Base-by-base conservation (phyloP, 805 yeast genomes). In the Saccharomycopsis schoenii region DNA sequence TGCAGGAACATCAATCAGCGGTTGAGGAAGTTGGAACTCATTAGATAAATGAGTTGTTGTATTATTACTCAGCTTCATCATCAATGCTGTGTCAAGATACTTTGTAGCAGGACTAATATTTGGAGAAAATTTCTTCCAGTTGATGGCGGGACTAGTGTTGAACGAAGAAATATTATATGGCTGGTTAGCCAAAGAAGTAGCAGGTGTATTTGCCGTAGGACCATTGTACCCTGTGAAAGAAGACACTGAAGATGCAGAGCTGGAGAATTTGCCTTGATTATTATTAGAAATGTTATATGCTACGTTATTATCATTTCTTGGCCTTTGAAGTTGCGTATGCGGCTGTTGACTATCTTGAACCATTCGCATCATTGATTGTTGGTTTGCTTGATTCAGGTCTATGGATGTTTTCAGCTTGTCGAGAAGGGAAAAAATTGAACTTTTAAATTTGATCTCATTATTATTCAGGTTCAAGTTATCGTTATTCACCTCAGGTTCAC, bases 41-140 rank as follows among this genome's bases (percentile, higher is more conserved):
- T 58, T 51, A 12, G 56, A 15, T 21, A 62, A 25, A 10, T 61
- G 76, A 36, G 21, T 17, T 10, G 55, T n/a, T 10, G 40, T 15
- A 37, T 34, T 36, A 83, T 43, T 54, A 21, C 25, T 55, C 25
- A 39, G 19, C 19, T 39, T 43, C 29, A 51, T 43, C 21, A 25
- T n/a, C 24, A 41, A 40, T 12, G 51, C n/a, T 12, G 25, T 52
- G 51, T 61, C 57, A 19, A 61, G 50, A 51, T 56, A 61, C 12
- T 61, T 61, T n/a, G 60, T 58, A 34, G 58, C 61, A 11, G 64
- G 64, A 6, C 61, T 58, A 11, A 56, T 59, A 43, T 58, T 59
- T 9, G 64, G 64, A 25, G 61, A 58, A 39, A 21, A 58, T 4
- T 42, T 40, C 37, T 59, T 61, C 64, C 64, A 61, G 37, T 57